Percentiles rank a stretch among this genome's conserved stretches.
phyloP scores from a whole-genome alignment of 148 eudicot genomes.

The Fallopia convolvulus region DNA sequence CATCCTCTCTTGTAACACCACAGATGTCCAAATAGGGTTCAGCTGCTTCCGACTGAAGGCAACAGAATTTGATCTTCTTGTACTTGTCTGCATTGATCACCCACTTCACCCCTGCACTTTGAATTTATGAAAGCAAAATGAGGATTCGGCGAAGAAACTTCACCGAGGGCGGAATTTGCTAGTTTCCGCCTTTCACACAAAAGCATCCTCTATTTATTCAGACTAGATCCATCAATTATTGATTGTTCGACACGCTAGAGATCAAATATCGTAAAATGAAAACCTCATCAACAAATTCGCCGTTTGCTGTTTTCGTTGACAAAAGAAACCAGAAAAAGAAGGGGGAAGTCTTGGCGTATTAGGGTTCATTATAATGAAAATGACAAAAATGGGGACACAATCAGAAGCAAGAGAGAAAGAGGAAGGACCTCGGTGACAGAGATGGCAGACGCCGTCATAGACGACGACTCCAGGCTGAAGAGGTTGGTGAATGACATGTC shows the following conservation, averaged over 20 bases:
- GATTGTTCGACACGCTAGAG: background rate
- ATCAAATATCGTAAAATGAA: background rate
- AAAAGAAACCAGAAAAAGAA: background rate
- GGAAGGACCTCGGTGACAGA: constrained; percentile 61
- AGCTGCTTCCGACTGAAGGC: constrained; percentile 90
- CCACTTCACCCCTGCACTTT: constrained; percentile 73
- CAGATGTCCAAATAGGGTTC: constrained; percentile 77
- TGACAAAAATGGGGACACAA: background rate
- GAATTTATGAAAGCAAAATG: background rate
- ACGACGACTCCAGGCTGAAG: constrained; percentile 78
- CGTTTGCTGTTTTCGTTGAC: background rate
- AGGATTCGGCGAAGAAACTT: background rate
- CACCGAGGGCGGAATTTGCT: background rate
- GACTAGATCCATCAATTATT: background rate
- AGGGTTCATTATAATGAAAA: background rate
- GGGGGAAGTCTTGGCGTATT: background rate
- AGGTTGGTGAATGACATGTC: constrained; percentile 21
- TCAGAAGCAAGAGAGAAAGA: background rate
- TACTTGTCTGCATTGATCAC: constrained; percentile 66
- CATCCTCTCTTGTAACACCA: constrained; percentile 71
- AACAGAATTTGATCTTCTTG: constrained; percentile 81
- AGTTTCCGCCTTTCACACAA: background rate
- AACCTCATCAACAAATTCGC: background rate
- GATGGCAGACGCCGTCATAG: constrained; percentile 91
- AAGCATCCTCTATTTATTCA: background rate